Evolutionary conservation across 306 rosid species (phyloP).

Genomic region (Albizia julibrissin): DNA sequence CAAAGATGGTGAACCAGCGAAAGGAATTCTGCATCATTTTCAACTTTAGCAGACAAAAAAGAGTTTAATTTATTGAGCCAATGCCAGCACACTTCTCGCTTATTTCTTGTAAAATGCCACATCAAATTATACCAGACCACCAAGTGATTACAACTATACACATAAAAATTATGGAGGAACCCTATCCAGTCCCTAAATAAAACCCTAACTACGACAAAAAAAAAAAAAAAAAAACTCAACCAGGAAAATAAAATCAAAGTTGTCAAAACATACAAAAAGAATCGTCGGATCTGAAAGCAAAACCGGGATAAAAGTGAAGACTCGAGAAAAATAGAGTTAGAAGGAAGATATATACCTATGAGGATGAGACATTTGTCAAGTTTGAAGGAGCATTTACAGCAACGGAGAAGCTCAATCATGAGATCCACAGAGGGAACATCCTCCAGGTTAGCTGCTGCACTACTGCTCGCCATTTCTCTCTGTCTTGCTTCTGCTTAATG

Average conservation of each 20-base stretch:
- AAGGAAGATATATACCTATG: conserved; percentile 47
- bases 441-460: conserved; percentile 57
- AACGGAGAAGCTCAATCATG: conserved; percentile 87
- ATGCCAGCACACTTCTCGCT: neutral
- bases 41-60: conserved; percentile 2
- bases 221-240: neutral
- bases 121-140: neutral
- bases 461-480: conserved; percentile 43
- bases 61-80: neutral
- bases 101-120: neutral
- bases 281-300: conserved; percentile 53
- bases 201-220: conserved; percentile 20
- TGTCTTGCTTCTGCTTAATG: neutral
- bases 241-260: conserved; percentile 7
- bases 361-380: conserved; percentile 97
- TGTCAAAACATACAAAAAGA: neutral
- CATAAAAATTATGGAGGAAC: neutral
- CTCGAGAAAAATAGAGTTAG: neutral
- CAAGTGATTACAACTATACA: neutral
- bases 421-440: conserved; percentile 86
- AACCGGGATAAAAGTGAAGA: conserved; percentile 25
- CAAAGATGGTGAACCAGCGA: conserved; percentile 32
- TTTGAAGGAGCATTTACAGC: conserved; percentile 77
- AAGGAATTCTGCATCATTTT: neutral
- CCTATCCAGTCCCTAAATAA: neutral